A percentile compares a stretch with the other conserved stretches of the same genome.
Conservation (phyloP, 2,329 filamentous ascomycete genomes). For the Pestalotiopsis sp. region DNA sequence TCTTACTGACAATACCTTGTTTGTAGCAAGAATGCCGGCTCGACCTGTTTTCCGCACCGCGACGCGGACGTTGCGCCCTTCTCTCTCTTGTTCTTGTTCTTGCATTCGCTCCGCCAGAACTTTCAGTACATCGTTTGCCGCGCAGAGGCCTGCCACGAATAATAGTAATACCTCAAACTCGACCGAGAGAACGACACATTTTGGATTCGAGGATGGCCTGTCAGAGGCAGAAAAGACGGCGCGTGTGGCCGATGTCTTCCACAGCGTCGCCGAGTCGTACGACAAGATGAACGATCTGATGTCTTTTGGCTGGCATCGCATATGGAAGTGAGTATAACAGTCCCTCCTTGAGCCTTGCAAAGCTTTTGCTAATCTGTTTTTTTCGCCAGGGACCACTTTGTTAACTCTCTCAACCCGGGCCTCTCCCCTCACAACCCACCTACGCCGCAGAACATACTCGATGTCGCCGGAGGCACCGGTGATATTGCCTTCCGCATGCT, state of each 20-base stretch:
- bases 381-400: slow-evolving; percentile 79
- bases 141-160: slow-evolving; percentile 21
- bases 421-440: slow-evolving; percentile 48
- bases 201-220: slow-evolving; percentile 81
- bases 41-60: slow-evolving; percentile 28
- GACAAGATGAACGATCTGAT: slow-evolving; percentile 99
- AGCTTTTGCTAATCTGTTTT: not conserved
- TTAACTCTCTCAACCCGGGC: slow-evolving; percentile 86
- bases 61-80: slow-evolving; percentile 20
- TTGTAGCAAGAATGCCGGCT: slow-evolving; percentile 26
- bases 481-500: slow-evolving; percentile 98
- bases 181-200: slow-evolving; percentile 73
- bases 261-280: slow-evolving; percentile 91
- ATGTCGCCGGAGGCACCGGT: slow-evolving; percentile 95
- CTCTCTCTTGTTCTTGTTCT: slow-evolving; percentile 11
- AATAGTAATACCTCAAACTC: slow-evolving; percentile 20
- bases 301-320: slow-evolving; percentile 93
- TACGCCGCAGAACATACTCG: slow-evolving; percentile 74
- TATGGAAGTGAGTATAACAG: slow-evolving; percentile 74
- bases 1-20: not conserved
- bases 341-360: not conserved
- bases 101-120: slow-evolving; percentile 16
- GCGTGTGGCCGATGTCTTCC: slow-evolving; percentile 85
- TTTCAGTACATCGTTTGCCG: slow-evolving; percentile 26
- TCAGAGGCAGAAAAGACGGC: slow-evolving; percentile 75